Conservation (phyloP, 208 protist species). For the Endotrypanum monterogeii region DNA sequence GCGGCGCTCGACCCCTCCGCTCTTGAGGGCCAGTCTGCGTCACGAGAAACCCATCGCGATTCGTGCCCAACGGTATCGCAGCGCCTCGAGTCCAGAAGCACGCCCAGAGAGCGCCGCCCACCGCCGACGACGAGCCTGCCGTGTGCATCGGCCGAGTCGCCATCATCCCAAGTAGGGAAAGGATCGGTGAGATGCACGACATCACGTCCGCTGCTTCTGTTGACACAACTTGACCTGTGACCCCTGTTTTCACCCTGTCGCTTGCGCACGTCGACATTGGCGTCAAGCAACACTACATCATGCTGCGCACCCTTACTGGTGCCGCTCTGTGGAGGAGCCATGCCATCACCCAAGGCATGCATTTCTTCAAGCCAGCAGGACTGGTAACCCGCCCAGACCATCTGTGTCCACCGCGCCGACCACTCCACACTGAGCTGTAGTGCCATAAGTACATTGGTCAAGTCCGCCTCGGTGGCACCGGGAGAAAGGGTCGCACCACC, state of each 20-base stretch:
- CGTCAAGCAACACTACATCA: neutral
- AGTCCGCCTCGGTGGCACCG: neutral
- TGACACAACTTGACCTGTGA: neutral
- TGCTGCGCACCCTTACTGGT: neutral
- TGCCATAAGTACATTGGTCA: conserved; percentile 20
- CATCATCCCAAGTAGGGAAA: conserved; percentile 5
- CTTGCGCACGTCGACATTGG: neutral
- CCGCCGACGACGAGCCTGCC: neutral
- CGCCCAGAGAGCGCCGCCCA: conserved; percentile 1
- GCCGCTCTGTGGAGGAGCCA: neutral
- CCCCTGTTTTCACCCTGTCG: neutral
- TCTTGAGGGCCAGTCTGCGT: conserved; percentile 4
- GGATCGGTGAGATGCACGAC: conserved; percentile 5
- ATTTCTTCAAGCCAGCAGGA: conserved; percentile 23
- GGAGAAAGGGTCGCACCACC: neutral
- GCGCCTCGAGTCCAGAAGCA: neutral
- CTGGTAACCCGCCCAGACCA: conserved; percentile 21
- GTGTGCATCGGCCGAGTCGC: neutral
- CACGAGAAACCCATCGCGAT: no score
- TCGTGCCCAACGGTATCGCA: neutral
- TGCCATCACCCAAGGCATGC: neutral
- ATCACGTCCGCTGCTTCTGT: neutral
- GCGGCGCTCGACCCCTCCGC: conserved; percentile 1
- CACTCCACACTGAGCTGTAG: conserved; percentile 11
- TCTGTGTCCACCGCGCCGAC: conserved; percentile 16